Evolutionary conservation across 768 basidiomycete species (phyloP).

Genomic region (Russula emetica): DNA sequence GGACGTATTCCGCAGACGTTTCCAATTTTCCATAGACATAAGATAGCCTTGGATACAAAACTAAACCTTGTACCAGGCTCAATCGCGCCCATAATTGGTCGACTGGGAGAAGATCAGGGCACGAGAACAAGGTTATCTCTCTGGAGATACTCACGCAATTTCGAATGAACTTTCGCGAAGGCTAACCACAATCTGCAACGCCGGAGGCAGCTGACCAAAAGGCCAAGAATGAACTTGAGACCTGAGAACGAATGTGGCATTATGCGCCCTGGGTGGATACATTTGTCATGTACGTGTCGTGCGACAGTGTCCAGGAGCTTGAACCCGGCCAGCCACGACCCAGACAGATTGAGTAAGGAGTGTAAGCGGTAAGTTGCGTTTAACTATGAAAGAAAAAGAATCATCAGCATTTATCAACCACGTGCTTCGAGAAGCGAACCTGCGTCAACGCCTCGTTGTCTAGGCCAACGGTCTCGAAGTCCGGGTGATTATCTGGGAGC

Average conservation of each 20-base stretch:
- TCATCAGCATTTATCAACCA: not conserved
- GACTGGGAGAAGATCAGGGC: slow-evolving; percentile 13
- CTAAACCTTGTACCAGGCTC: slow-evolving; percentile 18
- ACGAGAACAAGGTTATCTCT: not conserved
- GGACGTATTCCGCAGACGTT: slow-evolving; percentile 27
- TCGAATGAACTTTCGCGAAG: slow-evolving; percentile 2
- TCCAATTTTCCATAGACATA: slow-evolving; percentile 27
- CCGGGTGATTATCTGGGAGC: slow-evolving; percentile 11
- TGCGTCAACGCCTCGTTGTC: slow-evolving; percentile 16
- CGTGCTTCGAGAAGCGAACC: slow-evolving; percentile 7
- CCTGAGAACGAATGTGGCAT: slow-evolving; percentile 11
- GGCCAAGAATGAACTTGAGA: slow-evolving; percentile 3
- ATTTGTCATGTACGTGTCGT: slow-evolving; percentile 5
- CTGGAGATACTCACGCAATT: slow-evolving; percentile 11
- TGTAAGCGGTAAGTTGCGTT: slow-evolving; percentile 26
- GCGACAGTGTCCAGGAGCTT: slow-evolving; percentile 21
- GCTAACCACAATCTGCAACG: slow-evolving; percentile 6
- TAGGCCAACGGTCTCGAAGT: slow-evolving; percentile 16
- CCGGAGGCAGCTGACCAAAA: not conserved
- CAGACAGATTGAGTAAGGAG: slow-evolving; percentile 21
- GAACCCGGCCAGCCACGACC: slow-evolving; percentile 26
- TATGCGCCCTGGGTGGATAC: slow-evolving; percentile 2
- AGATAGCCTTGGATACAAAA: slow-evolving; percentile 20
- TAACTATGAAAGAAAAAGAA: slow-evolving; percentile 12
- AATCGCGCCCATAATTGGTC: slow-evolving; percentile 25